Conservation (phyloP, 345 rosid genomes). For the Eucalyptus lansdowneana region DNA sequence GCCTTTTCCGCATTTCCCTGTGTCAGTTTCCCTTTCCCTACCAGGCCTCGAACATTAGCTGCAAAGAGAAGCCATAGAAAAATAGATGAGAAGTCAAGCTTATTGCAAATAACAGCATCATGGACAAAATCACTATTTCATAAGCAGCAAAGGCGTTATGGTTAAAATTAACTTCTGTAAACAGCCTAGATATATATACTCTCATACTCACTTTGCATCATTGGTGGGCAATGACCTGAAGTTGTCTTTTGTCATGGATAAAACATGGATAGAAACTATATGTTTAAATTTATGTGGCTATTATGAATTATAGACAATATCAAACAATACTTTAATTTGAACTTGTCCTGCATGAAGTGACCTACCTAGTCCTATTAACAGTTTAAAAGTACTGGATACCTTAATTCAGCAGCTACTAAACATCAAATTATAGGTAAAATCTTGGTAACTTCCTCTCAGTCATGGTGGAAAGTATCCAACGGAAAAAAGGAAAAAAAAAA, state of each 20-base stretch:
- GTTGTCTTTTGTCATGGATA: not conserved
- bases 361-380: not conserved
- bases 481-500: too few species aligned
- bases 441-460: not conserved
- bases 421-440: not conserved
- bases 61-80: slow-evolving; percentile 7
- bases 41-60: slow-evolving; percentile 72
- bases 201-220: not conserved
- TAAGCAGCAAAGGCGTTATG: not conserved
- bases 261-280: not conserved
- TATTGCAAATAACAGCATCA: not conserved
- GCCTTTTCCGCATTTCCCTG: slow-evolving; percentile 66
- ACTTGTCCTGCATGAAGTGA: not conserved
- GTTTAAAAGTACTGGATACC: not conserved
- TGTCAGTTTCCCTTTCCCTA: slow-evolving; percentile 52
- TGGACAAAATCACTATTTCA: not conserved
- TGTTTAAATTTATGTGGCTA: not conserved
- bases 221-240: not conserved
- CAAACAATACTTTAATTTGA: not conserved
- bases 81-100: not conserved
- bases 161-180: not conserved
- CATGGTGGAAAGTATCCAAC: not conserved
- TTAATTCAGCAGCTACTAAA: not conserved
- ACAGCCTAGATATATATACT: not conserved
- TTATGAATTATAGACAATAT: not conserved